Percentiles rank a stretch among this genome's conserved stretches.
Conservation (phyloP, 1,139 yeast species). For the Kurtzmaniella natalensis region DNA sequence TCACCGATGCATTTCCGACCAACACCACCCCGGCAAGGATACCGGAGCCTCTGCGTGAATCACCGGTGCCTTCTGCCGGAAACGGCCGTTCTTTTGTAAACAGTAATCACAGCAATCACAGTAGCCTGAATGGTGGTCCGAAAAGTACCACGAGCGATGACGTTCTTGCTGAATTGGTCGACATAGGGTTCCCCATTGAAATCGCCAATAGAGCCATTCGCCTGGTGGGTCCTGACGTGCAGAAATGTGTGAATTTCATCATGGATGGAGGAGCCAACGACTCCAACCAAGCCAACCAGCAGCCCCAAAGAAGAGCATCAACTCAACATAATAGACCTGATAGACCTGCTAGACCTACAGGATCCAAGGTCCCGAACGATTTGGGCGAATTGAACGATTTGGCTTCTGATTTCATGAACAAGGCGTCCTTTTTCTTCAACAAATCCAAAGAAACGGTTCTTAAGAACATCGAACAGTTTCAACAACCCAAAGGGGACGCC, state of each 20-base stretch:
- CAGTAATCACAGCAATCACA: too few species aligned
- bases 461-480: slow-evolving; percentile 62
- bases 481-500: slow-evolving; percentile 30
- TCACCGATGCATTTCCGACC: slow-evolving; percentile 31
- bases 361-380: background rate
- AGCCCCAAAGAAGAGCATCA: too few species aligned
- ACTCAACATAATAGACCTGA: slow-evolving; percentile 12
- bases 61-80: too few species aligned
- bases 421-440: slow-evolving; percentile 58
- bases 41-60: too few species aligned
- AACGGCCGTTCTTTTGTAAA: too few species aligned
- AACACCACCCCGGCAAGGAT: slow-evolving; percentile 6
- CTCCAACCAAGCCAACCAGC: too few species aligned
- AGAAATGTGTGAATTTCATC: slow-evolving; percentile 62
- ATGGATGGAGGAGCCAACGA: slow-evolving; percentile 40
- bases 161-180: slow-evolving; percentile 65
- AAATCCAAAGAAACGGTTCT: slow-evolving; percentile 60
- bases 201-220: slow-evolving; percentile 60
- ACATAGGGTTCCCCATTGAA: slow-evolving; percentile 71
- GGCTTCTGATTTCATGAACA: slow-evolving; percentile 58
- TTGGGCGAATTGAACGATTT: slow-evolving; percentile 46
- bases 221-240: slow-evolving; percentile 54
- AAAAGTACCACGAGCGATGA: too few species aligned
- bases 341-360: slow-evolving; percentile 2
- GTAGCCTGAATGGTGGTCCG: too few species aligned